These are phyloP conservation scores for Styphnolobium japonicum DNA, from an alignment of 306 rosid genomes.

Conservation along the genomic window DNA sequence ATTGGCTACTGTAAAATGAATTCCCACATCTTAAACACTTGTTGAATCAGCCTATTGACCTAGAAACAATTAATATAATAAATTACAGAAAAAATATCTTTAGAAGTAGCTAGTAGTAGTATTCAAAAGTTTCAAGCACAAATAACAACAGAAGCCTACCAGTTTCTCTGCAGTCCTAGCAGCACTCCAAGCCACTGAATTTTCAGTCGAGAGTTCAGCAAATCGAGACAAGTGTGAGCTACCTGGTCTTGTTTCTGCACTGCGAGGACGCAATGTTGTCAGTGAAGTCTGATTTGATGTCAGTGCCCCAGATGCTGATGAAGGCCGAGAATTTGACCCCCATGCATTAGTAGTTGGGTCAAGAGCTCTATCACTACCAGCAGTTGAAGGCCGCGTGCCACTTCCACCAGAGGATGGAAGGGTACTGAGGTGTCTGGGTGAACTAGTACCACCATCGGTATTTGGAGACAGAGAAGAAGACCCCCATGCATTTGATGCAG, in stretches of 20 bases:
- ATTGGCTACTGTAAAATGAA: neutral
- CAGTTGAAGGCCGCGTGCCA: constrained; percentile 90
- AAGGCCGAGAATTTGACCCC: constrained; percentile 92
- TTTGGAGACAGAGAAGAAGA: constrained; percentile 71
- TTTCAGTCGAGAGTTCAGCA: constrained; percentile 76
- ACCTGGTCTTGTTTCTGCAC: constrained; percentile 97
- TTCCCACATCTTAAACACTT: neutral
- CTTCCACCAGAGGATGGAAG: constrained; percentile 94
- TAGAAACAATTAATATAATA: neutral
- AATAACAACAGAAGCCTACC: constrained; percentile 46
- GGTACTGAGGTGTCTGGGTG: constrained; percentile 78
- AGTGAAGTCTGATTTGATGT: constrained; percentile 70
- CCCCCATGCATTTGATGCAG: constrained; percentile 93
- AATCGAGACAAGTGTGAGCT: constrained; percentile 94
- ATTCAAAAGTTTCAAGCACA: constrained; percentile 8
- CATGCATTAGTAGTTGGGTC: constrained; percentile 58
- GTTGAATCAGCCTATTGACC: neutral
- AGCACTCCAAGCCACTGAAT: constrained; percentile 73
- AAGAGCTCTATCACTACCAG: constrained; percentile 80
- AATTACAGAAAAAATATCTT: neutral
- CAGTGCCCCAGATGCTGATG: constrained; percentile 86
- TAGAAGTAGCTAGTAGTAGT: neutral
- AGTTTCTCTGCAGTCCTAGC: constrained; percentile 75
- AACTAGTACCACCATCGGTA: constrained; percentile 68
- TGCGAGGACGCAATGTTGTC: constrained; percentile 79